Evolutionary conservation across 768 basidiomycete genomes (phyloP), one percentile per base, ranked within the genome.

Genomic region (Pleurotus pulmonarius): DNA sequence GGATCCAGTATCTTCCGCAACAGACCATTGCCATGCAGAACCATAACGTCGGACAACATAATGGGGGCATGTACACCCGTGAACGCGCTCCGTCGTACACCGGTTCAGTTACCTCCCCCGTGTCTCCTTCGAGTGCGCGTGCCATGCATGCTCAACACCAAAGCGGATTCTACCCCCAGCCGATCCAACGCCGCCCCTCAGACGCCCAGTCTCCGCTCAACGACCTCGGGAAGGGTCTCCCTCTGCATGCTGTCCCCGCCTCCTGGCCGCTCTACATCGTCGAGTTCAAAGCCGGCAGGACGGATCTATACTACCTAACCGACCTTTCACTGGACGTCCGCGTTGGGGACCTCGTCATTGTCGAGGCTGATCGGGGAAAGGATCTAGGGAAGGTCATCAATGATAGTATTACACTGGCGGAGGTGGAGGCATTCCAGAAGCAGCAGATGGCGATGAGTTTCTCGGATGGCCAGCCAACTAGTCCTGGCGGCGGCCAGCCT

Each of bases 231-330:
- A 88, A 88, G 65, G 96, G 96, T 37, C 83, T 98, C 0, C 93
- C 94, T 0, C 79, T 98, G 15, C 85, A 88, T 66, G 71, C 88
- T 47, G 87, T 99, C 41, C 88, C 94, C 0, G 69, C 88, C 11
- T 84, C 86, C 37, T 92, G 89, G 77, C 93, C 90, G n/a, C 81
- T 99, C 6, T 98, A 83, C 78, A 95, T 98, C 63, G 90, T 98
- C 63, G 91, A 97, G 70, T 99, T 99, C 81, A 99, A 98, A 73
- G 95, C 95, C 0, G 93, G 94, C 0, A 85, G 96, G 40, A 94
- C 94, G 60, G 96, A 98, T 69, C 74, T 99, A 24, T 98, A 94
- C 73, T 98, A 97, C 70, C 79, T 87, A 59, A 88, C 86, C 0
- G 90, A 95, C 65, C 79, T 58, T 65, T 77, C 63, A 64, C 62